These are phyloP conservation scores for Saccharomyces hybrid DNA, from an alignment of 1,139 yeast species.

Conservation along the genomic window DNA sequence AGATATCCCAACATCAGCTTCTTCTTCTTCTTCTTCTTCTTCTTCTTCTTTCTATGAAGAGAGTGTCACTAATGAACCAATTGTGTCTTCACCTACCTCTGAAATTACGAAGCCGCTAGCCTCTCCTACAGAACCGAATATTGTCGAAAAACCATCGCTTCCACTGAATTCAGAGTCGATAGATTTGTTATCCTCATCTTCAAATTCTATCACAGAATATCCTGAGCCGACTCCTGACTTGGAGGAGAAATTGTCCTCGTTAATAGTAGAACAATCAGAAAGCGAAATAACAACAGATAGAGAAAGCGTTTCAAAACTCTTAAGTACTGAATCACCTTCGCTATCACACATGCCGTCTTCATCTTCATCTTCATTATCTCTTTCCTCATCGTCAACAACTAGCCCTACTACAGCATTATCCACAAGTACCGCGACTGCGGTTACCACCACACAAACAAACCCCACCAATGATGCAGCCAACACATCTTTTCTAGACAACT, in stretches of 20 bases:
- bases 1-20: background rate
- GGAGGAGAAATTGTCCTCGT: background rate
- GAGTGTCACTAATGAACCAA: background rate
- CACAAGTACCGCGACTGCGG: background rate
- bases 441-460: background rate
- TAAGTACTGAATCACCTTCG: background rate
- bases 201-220: background rate
- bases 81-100: background rate
- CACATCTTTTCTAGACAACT: background rate
- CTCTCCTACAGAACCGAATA: background rate
- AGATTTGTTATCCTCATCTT: background rate
- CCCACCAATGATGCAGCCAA: background rate
- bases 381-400: background rate
- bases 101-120: background rate
- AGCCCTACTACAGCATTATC: background rate
- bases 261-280: background rate
- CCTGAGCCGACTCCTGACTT: background rate
- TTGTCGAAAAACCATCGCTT: background rate
- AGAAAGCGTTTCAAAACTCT: background rate
- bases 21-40: background rate
- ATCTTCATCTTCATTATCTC: background rate
- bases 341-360: background rate
- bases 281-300: background rate
- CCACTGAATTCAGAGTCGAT: background rate
- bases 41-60: background rate